phyloP scores from a whole-genome alignment of 805 yeast species.

The Starmera quercuum region DNA sequence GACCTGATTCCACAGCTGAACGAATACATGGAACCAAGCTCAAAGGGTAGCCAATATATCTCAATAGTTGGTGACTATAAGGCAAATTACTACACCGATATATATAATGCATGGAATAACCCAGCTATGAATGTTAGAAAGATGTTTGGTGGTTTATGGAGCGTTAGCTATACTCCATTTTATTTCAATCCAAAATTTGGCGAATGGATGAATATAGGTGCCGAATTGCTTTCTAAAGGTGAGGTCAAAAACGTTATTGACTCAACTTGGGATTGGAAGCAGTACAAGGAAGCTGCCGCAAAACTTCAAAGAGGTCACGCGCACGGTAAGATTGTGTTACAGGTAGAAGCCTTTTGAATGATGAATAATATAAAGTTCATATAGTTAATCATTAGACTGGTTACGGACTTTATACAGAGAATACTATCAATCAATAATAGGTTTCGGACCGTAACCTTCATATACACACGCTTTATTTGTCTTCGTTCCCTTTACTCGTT shows the following conservation, averaged over 20 bases:
- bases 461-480: too few relatives aligned
- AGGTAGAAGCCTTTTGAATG: constrained; percentile 31
- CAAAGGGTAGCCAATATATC: constrained; percentile 42
- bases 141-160: constrained; percentile 27
- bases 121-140: constrained; percentile 28
- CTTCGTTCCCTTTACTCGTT: too few relatives aligned
- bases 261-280: constrained; percentile 46
- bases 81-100: constrained; percentile 29
- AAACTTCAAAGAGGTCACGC: constrained; percentile 43
- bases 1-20: constrained; percentile 35
- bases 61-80: constrained; percentile 59
- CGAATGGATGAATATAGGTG: constrained; percentile 34
- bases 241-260: constrained; percentile 46
- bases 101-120: constrained; percentile 27
- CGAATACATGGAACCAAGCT: constrained; percentile 32
- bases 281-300: constrained; percentile 46
- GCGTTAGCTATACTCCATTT: constrained; percentile 28
- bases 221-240: constrained; percentile 38
- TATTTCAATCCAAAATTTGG: constrained; percentile 24
- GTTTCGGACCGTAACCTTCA: too few relatives aligned
- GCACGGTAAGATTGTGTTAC: constrained; percentile 61
- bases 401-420: too few relatives aligned
- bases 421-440: too few relatives aligned
- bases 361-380: background rate
- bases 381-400: background rate